Conservation (phyloP, 2,329 filamentous ascomycete species). For the Akanthomyces uredinophilus region DNA sequence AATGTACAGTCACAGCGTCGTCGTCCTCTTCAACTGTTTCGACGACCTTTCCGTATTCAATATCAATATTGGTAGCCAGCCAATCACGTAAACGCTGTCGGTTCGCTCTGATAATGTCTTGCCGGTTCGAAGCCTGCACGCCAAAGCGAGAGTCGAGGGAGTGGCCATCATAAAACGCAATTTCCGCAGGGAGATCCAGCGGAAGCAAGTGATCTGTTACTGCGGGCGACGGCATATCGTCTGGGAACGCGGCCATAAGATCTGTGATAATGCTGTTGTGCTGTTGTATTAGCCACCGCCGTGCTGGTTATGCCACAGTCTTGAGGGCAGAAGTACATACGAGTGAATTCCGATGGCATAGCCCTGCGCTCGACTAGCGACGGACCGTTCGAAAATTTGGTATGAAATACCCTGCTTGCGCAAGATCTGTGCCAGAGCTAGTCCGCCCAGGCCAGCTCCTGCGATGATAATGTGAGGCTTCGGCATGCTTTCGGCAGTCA, state of each 20-base stretch:
- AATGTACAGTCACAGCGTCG: conserved; percentile 34
- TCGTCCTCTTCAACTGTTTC: conserved; percentile 28
- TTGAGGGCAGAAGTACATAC: conserved; percentile 8
- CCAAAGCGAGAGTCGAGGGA: conserved; percentile 9
- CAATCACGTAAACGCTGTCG: conserved; percentile 21
- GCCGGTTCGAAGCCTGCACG: conserved; percentile 23
- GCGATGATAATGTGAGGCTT: conserved; percentile 32
- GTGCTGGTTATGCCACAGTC: not conserved
- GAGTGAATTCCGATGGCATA: conserved; percentile 29
- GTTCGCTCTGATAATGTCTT: conserved; percentile 26
- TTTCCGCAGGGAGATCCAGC: conserved; percentile 22
- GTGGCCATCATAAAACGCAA: conserved; percentile 13
- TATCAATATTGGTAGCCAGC: conserved; percentile 23
- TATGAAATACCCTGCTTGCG: conserved; percentile 29
- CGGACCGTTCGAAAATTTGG: conserved; percentile 32
- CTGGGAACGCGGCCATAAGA: conserved; percentile 16
- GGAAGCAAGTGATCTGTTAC: conserved; percentile 23
- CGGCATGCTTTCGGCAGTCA: not conserved
- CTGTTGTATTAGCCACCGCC: not conserved
- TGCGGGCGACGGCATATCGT: conserved; percentile 13
- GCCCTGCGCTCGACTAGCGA: conserved; percentile 21
- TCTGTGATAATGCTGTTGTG: conserved; percentile 16
- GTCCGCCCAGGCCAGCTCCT: conserved; percentile 37
- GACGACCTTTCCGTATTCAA: conserved; percentile 36
- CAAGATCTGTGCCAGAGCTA: conserved; percentile 36